Conservation (phyloP, 768 basidiomycete genomes). For the Cystofilobasidium capitatum region DNA sequence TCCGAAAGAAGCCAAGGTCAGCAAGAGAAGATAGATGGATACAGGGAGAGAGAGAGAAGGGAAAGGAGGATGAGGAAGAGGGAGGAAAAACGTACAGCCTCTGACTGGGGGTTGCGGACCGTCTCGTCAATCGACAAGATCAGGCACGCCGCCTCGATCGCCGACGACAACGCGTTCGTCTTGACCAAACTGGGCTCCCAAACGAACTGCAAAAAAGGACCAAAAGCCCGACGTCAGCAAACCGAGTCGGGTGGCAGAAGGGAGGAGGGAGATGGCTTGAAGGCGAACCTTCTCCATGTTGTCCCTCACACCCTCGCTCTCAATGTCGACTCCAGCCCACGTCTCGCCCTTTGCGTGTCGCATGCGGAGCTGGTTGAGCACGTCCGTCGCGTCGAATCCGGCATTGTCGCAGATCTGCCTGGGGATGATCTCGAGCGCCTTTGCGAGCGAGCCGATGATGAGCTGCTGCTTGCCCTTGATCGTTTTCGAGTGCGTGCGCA, state of each 20-base stretch:
- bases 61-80: not conserved
- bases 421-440: constrained; percentile 93
- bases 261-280: not conserved
- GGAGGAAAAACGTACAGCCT: constrained; percentile 51
- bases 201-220: constrained; percentile 50
- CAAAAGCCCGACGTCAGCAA: too few species aligned
- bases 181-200: constrained; percentile 98
- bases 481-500: constrained; percentile 77
- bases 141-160: constrained; percentile 89
- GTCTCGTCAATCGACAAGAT: constrained; percentile 97
- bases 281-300: constrained; percentile 68
- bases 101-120: constrained; percentile 86
- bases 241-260: not conserved
- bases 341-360: constrained; percentile 73
- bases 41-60: not conserved
- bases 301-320: constrained; percentile 73
- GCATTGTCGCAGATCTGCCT: constrained; percentile 98
- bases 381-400: constrained; percentile 91
- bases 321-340: constrained; percentile 93
- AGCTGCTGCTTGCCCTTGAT: constrained; percentile 94
- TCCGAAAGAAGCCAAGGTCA: not conserved
- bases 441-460: constrained; percentile 89
- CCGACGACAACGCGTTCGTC: constrained; percentile 87
- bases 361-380: constrained; percentile 95
- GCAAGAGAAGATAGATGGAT: not conserved